These are phyloP conservation scores for Syzygium jambos DNA, from an alignment of 345 rosid species.

Conservation along the genomic window DNA sequence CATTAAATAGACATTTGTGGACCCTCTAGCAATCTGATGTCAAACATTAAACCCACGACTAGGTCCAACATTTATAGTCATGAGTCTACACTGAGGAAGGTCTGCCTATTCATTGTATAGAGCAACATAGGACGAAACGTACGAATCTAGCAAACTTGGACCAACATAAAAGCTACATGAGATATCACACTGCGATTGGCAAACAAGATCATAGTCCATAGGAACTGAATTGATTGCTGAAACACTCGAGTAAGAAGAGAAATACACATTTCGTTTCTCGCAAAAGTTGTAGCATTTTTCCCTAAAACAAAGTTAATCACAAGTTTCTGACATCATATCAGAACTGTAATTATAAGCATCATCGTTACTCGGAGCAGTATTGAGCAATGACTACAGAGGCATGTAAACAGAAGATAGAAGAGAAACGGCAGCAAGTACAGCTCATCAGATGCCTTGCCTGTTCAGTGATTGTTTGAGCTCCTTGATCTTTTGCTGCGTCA, in stretches of 20 bases:
- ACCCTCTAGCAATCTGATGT: background rate
- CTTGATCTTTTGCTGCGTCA: conserved; percentile 95
- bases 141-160: background rate
- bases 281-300: background rate
- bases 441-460: conserved; percentile 35
- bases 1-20: background rate
- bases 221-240: background rate
- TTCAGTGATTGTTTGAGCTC: conserved; percentile 96
- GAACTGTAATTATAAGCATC: background rate
- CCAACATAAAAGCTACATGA: background rate
- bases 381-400: background rate
- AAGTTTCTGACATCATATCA: background rate
- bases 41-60: background rate
- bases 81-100: background rate
- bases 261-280: background rate
- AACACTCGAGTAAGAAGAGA: background rate
- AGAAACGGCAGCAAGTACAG: background rate
- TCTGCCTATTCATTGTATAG: background rate
- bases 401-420: background rate
- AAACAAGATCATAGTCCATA: background rate
- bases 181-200: background rate
- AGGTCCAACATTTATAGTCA: background rate
- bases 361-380: background rate
- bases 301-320: background rate
- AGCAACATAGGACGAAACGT: background rate